Conservation (phyloP, 1,139 yeast genomes). For the Candida smagusa region DNA sequence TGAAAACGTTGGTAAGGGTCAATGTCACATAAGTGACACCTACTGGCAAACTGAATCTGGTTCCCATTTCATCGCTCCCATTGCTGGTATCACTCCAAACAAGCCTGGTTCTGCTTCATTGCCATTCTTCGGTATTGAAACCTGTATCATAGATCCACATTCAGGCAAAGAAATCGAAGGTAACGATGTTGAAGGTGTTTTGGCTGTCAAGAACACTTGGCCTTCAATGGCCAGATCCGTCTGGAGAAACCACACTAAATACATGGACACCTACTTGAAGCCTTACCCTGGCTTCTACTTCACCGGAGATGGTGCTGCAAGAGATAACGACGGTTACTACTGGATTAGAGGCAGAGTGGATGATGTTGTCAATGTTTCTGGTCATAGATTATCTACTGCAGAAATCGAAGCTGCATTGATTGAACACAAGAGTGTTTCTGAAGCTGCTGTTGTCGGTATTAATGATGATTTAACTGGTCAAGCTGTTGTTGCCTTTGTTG, state of each 20-base stretch:
- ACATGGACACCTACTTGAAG: slow-evolving; percentile 87
- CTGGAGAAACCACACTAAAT: slow-evolving; percentile 86
- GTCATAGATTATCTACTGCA: slow-evolving; percentile 95
- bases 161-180: slow-evolving; percentile 79
- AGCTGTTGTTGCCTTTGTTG: slow-evolving; percentile 92
- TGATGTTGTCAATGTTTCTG: slow-evolving; percentile 96
- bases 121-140: slow-evolving; percentile 93
- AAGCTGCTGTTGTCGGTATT: slow-evolving; percentile 94
- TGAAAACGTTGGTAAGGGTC: slow-evolving; percentile 83
- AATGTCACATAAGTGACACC: slow-evolving; percentile 88
- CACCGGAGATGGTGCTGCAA: slow-evolving; percentile 98
- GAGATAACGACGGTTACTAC: slow-evolving; percentile 95
- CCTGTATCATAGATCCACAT: slow-evolving; percentile 90
- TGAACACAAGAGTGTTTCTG: slow-evolving; percentile 79
- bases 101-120: slow-evolving; percentile 97
- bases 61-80: slow-evolving; percentile 90
- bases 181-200: slow-evolving; percentile 93
- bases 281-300: slow-evolving; percentile 97
- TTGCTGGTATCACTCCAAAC: slow-evolving; percentile 92
- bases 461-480: slow-evolving; percentile 96
- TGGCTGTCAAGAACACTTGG: slow-evolving; percentile 89
- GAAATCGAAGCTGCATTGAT: slow-evolving; percentile 93
- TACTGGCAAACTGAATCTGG: slow-evolving; percentile 99
- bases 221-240: slow-evolving; percentile 98
- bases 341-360: slow-evolving; percentile 99